Base-by-base conservation (phyloP, 441 rosid species). In the Mallotus japonicus region DNA sequence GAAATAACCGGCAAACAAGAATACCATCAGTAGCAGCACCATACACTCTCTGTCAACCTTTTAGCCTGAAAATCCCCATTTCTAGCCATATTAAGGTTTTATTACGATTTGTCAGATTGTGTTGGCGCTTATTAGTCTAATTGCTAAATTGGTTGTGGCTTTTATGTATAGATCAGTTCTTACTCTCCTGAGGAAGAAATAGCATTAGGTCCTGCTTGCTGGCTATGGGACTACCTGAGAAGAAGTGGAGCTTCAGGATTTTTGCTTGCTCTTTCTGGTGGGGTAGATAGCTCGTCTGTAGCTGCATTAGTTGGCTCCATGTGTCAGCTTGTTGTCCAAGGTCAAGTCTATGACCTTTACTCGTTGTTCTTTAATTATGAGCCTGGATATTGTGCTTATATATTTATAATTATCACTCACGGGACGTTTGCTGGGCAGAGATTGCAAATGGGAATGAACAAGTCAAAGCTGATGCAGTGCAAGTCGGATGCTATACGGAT, bases 281-380 rank as follows among this genome's bases (percentile, higher is more conserved):
- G 95, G 16, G 98, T 96, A 70, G 96, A 90, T 73, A 92, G 97
- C 83, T 95, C 99, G 51, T 85, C 92, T 40, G 99, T 95, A 50
- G 99, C 98, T 75, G 98, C 99, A 62, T 91, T 95, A 65, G 99
- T 95, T 84, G 99, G 99, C 55, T 88, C 93, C 86, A 92, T 95
- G 98, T 92, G 99, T 81, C 98, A 95, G 79, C 93, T 95, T 78
- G 96, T 95, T 69, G 88, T 95, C 58, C 88, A 91, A 90, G 98
- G 99, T 92, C 62, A 75, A 67, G 20, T 64, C 57, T 74, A n/a
- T 13, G 44, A 37, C 22, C 0, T 22, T 34, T 10, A 44, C 13
- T 32, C 0, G 32, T 32, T 17, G 0, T 65, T 40, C 28, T 57
- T 8, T 20, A 4, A 16, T 24, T 19, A 40, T 32, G 60, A 64